A percentile compares a stretch with the other conserved stretches of the same genome.
phyloP scores from a whole-genome alignment of 306 rosid genomes.

The Trifolium fragiferum region DNA sequence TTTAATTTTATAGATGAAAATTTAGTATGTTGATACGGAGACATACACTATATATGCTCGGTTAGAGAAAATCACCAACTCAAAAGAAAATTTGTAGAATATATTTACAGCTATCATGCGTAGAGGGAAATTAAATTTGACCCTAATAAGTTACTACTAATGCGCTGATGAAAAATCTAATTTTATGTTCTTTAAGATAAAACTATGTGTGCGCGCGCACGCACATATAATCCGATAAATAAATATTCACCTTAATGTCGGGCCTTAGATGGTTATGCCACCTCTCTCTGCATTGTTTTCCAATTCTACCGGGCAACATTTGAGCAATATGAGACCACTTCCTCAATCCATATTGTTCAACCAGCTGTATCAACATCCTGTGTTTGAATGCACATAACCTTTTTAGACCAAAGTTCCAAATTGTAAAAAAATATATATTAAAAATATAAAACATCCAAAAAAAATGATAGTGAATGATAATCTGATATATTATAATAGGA shows the following conservation, averaged over 20 bases:
- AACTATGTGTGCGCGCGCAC: too few species aligned
- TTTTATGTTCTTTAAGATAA: neutral
- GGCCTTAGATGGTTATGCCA: slow-evolving; percentile 96
- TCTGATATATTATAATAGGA: too few species aligned
- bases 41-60: neutral
- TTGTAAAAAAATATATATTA: neutral
- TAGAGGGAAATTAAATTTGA: neutral
- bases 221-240: neutral
- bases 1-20: neutral
- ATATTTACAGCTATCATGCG: neutral
- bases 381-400: neutral
- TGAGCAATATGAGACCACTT: slow-evolving; percentile 93
- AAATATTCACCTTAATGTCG: slow-evolving; percentile 72
- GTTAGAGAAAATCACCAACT: neutral
- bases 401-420: neutral
- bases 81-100: neutral
- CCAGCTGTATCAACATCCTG: slow-evolving; percentile 80
- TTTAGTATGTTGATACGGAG: neutral
- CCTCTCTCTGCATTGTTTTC: slow-evolving; percentile 94
- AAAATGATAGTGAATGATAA: too few species aligned
- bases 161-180: neutral
- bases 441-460: neutral
- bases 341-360: slow-evolving; percentile 77
- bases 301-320: slow-evolving; percentile 84
- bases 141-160: neutral